Base-by-base conservation (phyloP, 768 basidiomycete genomes). In the Leucosporidium scottii region DNA sequence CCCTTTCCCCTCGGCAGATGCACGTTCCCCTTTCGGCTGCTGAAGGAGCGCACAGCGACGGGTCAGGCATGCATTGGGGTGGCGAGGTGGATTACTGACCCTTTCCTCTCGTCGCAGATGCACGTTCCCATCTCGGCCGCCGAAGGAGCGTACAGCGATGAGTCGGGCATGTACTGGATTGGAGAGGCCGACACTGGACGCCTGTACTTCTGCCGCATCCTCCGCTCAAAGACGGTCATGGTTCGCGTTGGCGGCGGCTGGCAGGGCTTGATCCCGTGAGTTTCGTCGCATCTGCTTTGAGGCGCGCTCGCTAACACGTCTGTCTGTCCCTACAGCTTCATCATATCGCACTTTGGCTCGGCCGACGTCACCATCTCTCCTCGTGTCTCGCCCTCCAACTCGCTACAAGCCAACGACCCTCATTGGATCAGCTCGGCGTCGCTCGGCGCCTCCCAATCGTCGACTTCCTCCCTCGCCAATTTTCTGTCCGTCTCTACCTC, bases 221-320 rank as follows among this genome's bases (percentile, higher is more conserved):
- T 94, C 31, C 86, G 91, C 17, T 91, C 89, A 1, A 89, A 91
- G 74, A 92, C 89, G 0, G 92, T 94, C 70, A 96, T 96, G 93
- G 93, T 97, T 54, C 85, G 93, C 67, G 91, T 96, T 20, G 93
- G 93, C 31, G 93, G 93, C 47, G 93, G 93, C 23, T 97, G 93
- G 93, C 81, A 85, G 64, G 92, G 94, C 77, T 79, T 97, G 61
- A 91, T 90, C 25, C 91, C 86, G 92, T 93, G 77, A 49, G 53
- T 30, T 56, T 17, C 12, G 21, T 50, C 13, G 27, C 59, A 10
- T 1, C 44, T 49, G 2, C 5, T 18, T 39, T 44, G 10, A 12
- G 2, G 3, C 10, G 7, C 10, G 17, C 25, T 20, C 7, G 28
- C 27, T 70, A 20, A 70, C 69, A 3, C 58, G 17, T 5, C 21